Evolutionary conservation across 2,329 filamentous ascomycete species (phyloP).

Genomic region (Alternaria viburni): DNA sequence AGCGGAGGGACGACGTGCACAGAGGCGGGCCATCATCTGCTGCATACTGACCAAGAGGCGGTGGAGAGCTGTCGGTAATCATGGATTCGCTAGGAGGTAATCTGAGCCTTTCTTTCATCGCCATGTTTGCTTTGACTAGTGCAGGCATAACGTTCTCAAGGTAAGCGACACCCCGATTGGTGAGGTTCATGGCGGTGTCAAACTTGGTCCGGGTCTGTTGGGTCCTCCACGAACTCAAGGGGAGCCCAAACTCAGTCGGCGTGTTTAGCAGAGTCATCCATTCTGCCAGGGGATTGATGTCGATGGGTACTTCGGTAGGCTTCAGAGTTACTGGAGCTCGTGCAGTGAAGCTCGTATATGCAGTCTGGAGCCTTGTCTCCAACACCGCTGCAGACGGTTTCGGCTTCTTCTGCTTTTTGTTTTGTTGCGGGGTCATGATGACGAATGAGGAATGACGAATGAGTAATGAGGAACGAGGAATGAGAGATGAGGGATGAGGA

Average conservation of each 20-base stretch:
- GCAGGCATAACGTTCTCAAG: not conserved
- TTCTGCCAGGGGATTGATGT: not conserved
- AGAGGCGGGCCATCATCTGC: not conserved
- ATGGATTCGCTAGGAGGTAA: not conserved
- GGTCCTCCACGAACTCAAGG: not conserved
- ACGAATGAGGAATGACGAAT: too few species aligned
- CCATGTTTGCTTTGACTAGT: not conserved
- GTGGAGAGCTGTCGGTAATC: not conserved
- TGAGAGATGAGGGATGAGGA: too few species aligned
- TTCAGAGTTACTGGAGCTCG: not conserved
- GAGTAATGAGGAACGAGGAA: too few species aligned
- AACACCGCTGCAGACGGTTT: too few species aligned
- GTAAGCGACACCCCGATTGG: not conserved
- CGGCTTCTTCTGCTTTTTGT: too few species aligned
- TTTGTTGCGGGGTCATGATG: too few species aligned
- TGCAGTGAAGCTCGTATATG: not conserved
- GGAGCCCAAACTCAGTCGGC: not conserved
- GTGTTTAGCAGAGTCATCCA: not conserved
- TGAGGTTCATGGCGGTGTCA: not conserved
- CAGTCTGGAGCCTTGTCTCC: too few species aligned
- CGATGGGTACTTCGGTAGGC: not conserved
- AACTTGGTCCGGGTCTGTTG: not conserved
- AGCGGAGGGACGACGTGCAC: not conserved
- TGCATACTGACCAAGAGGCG: rapidly evolving
- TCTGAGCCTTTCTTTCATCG: not conserved